A percentile compares a stretch with the other conserved stretches of the same genome.
Conservation (phyloP, 306 rosid species). For the Vigna reflexopilosa region DNA sequence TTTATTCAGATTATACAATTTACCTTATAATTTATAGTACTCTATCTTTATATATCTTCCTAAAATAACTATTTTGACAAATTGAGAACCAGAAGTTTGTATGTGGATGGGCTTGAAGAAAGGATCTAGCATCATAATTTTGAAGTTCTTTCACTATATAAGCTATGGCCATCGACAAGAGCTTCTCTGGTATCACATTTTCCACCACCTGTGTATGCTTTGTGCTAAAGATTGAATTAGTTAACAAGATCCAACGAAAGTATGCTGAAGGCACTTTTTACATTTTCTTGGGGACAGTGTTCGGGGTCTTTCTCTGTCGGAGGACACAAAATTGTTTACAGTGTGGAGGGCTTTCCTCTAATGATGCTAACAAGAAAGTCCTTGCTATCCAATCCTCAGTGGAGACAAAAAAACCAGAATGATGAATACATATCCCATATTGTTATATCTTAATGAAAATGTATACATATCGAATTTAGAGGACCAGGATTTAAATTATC, state of each 20-base stretch:
- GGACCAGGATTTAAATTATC: no score
- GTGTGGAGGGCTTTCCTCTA: conserved; percentile 34
- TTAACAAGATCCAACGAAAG: background rate
- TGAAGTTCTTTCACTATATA: conserved; percentile 29
- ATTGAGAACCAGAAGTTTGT: background rate
- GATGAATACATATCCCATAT: background rate
- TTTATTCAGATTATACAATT: no score
- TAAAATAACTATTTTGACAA: background rate
- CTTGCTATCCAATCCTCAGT: conserved; percentile 19
- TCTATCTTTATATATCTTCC: no score
- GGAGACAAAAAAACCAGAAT: conserved; percentile 6
- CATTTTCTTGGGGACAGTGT: conserved; percentile 47
- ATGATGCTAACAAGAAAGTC: conserved; percentile 42
- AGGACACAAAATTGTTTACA: conserved; percentile 20
- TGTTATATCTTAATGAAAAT: background rate
- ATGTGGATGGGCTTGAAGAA: background rate
- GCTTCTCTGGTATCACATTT: background rate
- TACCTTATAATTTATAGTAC: no score
- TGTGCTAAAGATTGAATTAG: background rate
- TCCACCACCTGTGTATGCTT: background rate
- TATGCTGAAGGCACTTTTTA: conserved; percentile 44
- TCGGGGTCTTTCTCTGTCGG: conserved; percentile 36
- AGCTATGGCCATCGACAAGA: background rate
- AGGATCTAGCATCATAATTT: conserved; percentile 30
- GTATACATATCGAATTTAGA: background rate